These are phyloP conservation scores for Chaetothyriales sp. DNA, from an alignment of 2,329 filamentous ascomycete genomes.

Conservation along the genomic window DNA sequence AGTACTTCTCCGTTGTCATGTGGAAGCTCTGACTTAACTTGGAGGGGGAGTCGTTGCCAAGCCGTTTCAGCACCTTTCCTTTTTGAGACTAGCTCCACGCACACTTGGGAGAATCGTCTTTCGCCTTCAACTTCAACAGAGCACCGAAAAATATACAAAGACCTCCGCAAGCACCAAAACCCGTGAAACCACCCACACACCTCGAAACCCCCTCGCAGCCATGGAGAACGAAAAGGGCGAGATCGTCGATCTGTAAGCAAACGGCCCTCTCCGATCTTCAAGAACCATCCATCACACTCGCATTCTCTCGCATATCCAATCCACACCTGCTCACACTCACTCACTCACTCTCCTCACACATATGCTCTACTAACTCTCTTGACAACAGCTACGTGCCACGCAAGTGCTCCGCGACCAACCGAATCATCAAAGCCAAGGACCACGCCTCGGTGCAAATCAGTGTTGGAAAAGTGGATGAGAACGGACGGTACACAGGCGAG, in stretches of 20 bases:
- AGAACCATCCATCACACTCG: not conserved
- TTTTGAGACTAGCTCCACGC: not conserved
- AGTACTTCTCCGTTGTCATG: not conserved
- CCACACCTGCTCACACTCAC: not conserved
- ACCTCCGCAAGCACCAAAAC: not conserved
- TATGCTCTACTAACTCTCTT: conserved; percentile 1
- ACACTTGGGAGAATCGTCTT: not conserved
- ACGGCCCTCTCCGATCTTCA: not conserved
- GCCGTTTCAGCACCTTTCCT: not conserved
- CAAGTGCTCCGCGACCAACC: conserved; percentile 98
- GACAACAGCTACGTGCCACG: conserved; percentile 74
- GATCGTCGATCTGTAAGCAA: conserved; percentile 84
- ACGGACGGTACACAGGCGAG: conserved; percentile 90
- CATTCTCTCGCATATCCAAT: too few species aligned
- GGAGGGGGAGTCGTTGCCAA: not conserved
- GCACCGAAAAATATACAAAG: not conserved
- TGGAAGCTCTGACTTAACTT: not conserved
- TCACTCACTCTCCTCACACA: not conserved
- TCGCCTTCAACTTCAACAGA: not conserved
- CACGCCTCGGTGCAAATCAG: conserved; percentile 97
- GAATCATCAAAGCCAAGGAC: conserved; percentile 99
- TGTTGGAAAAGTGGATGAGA: conserved; percentile 97
- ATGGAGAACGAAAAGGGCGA: conserved; percentile 99
- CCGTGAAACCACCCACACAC: not conserved
- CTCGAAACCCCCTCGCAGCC: conserved; percentile 31